Base-by-base conservation (phyloP, 192 early-diverging fungal species). In the Chytriomyces sp. region DNA sequence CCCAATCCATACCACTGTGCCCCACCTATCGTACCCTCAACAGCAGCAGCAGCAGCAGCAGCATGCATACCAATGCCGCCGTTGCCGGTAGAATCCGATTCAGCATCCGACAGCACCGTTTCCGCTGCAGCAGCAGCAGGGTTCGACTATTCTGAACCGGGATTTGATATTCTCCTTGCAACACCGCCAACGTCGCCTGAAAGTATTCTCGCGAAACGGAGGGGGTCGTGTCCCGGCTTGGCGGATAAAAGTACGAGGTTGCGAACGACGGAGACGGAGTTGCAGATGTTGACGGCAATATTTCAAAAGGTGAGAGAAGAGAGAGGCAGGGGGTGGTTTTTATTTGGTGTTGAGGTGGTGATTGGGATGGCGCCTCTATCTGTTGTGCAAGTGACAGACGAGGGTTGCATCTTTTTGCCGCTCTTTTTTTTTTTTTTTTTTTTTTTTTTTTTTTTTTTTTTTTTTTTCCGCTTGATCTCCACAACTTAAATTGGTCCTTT, bases 241-340 rank as follows among this genome's bases (percentile, higher is more conserved):
- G 53, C 11, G 0, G 53, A 57, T 11, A 57, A 57, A 20, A 20
- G 53, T 20, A 57, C 13, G 13, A 57, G 73, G 16, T 66, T 75
- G 62, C 44, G 61, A 35, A 23, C 73, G 5, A 75, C 73, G 7
- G 73, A 75, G 11, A 26, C 10, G 18, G 73, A 75, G 63, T 18
- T 75, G n/a, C 23, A 46, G 28, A 23, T 75, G 62, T n/a, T 75
- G 5, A 75, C 49, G 35, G 62, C 57, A 3, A 48, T 75, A 11
- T 75, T 75, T 75, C 24, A 28, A 16, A 35, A 49, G 53, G 53
- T 57, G 53, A 35, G 28, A 35, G 28, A 0, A 35, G 2, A 2
- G 2, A 2, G 2, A 2, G 2, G 28, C n/a, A n/a, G n/a, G n/a
- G n/a, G n/a, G n/a, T n/a, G n/a, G n/a, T n/a, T n/a, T n/a, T n/a